Base-by-base conservation (phyloP, 2,329 filamentous ascomycete genomes). In the Colletotrichum sublineola region DNA sequence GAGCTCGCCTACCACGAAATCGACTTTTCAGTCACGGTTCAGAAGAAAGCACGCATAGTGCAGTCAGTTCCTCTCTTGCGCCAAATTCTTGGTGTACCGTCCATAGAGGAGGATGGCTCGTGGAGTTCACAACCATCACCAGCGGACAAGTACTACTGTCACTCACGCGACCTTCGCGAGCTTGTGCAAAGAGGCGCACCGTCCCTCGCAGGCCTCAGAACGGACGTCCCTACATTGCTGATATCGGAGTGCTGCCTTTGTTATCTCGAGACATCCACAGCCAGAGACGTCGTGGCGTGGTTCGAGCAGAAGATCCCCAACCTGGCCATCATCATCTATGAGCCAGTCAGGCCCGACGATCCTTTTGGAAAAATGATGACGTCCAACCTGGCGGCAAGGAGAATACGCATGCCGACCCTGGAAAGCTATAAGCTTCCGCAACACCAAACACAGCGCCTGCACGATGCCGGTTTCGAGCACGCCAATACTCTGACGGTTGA, bases 221-320 rank as follows among this genome's bases (percentile, higher is more conserved):
- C 82, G 76, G 77, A 89, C 79, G 33, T 94, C 0, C 94, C 96
- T 0, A 99, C 96, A 0, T 84, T 99, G 11, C 82, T 99, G 33
- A 87, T 99, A 8, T 98, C 96, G 0, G 96, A 99, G 82, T 98
- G 96, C 86, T 99, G 96, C 80, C 88, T 99, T 42, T 94, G 96
- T 80, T 99, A 99, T 78, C 88, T 99, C 1, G 87, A 91, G 11
- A 87, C 91, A 0, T 77, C 86, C 0, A 87, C 91, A 63, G 92
- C 95, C 0, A 85, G 87, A 48, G 82, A 84, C 1, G 90, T 96
- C 5, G 81, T 97, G 31, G 80, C 84, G 20, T 91, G 90, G 80
- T 94, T 96, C 77, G 85, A 87, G 20, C 81, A 84, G 3, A 83
- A 80, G 29, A 87, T 90, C 48, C 75, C 79, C 61, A 74, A 83